Conservation (phyloP, 306 rosid genomes). For the Begonia loranthoides region DNA sequence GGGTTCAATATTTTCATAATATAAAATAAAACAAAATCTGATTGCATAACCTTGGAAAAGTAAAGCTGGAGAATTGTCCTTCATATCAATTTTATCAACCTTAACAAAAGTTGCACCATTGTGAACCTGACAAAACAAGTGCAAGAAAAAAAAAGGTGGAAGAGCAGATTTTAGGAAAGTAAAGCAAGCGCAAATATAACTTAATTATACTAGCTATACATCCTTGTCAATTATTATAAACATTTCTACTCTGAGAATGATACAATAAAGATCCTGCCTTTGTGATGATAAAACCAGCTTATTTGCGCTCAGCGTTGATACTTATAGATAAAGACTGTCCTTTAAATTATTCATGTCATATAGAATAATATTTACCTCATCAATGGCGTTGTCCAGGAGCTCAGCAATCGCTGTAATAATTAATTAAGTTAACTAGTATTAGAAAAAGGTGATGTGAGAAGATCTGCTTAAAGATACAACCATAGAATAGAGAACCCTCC, state of each 20-base stretch:
- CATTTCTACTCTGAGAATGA: too few relatives aligned
- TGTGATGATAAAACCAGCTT: too few relatives aligned
- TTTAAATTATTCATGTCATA: background rate
- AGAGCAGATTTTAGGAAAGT: background rate
- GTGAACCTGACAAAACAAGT: slow-evolving; percentile 34
- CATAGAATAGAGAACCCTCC: background rate
- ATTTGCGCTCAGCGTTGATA: too few relatives aligned
- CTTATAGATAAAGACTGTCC: background rate
- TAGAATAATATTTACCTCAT: slow-evolving; percentile 45
- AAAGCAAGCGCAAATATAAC: background rate
- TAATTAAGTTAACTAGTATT: background rate
- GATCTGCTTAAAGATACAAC: background rate
- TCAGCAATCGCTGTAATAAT: slow-evolving; percentile 81
- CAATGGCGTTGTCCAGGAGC: slow-evolving; percentile 91
- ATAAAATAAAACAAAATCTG: slow-evolving; percentile 8
- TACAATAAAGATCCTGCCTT: too few relatives aligned
- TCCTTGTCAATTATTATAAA: too few relatives aligned
- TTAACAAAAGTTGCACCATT: slow-evolving; percentile 79
- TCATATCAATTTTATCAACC: slow-evolving; percentile 65
- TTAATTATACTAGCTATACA: too few relatives aligned
- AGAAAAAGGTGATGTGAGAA: background rate
- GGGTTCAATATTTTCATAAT: background rate
- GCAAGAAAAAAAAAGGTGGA: slow-evolving; percentile 3
- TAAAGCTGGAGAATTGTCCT: slow-evolving; percentile 84
- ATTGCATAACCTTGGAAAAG: slow-evolving; percentile 42